Base-by-base conservation (phyloP, 225 moss, liverwort and hornwort genomes). In the Rhytidiadelphus loreus region DNA sequence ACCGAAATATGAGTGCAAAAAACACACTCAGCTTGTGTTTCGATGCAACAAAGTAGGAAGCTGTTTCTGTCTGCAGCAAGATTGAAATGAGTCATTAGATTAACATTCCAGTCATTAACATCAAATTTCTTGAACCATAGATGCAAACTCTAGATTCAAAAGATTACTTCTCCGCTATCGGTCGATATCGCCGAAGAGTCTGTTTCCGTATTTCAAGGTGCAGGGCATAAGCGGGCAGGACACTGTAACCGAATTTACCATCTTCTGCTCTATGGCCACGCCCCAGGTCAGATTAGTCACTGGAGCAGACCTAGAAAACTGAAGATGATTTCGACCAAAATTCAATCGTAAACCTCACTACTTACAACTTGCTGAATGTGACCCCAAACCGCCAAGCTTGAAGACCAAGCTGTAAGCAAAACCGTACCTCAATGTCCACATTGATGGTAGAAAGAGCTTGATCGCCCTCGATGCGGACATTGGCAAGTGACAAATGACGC, bases 381-480 rank as follows among this genome's bases (percentile, higher is more conserved):
- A 69, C 79, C 66, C 82, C 29, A 44, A 80, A 85, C 63, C 56
- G 73, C 60, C 65, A 80, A 87, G 72, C 89, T 80, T 58, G 79
- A 82, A 89, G 66, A 83, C 74, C 50, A 85, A 77, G 89, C 86
- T 80, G 75, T 57, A 88, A 83, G 80, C 44, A 69, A 69, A 88
- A 56, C 48, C 89, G 84, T 85, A 99, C 99, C 97, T 99, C 99
- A 75, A 99, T 95, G 85, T 96, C 96, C 87, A 99, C 97, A 76
- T 91, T 94, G 70, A 99, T 91, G 35, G 93, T 87, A 84, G 97
- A 95, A 85, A 99, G 97, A 90, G 93, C 86, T 85, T 97, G 95
- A 92, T 99, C 95, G 82, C 97, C 97, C 92, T 99, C 99, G 91
- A 99, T 99, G 81, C 97, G 97, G 81, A 99, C 99, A 92, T 99